These are phyloP conservation scores for Colletotrichum coccodes DNA, from an alignment of 2,329 filamentous ascomycete species.

Conservation along the genomic window DNA sequence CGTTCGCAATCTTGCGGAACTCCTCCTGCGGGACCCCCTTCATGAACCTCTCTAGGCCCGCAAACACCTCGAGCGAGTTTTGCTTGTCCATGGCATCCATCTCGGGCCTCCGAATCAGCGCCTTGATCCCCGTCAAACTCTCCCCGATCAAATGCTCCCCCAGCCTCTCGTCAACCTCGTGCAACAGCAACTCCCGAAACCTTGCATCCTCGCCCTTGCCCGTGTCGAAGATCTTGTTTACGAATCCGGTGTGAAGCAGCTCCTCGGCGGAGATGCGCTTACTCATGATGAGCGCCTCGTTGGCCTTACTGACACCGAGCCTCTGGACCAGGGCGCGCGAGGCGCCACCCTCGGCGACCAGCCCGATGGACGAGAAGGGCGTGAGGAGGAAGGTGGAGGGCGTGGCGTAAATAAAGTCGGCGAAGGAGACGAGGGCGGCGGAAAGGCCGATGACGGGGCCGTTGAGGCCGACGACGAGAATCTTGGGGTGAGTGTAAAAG, in stretches of 20 bases:
- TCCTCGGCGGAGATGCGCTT: constrained; percentile 79
- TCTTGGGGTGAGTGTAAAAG: constrained; percentile 94
- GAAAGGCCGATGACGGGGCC: constrained; percentile 90
- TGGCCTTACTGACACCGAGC: constrained; percentile 83
- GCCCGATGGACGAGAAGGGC: constrained; percentile 88
- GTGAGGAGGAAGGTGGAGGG: constrained; percentile 88
- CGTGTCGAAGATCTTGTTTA: constrained; percentile 80
- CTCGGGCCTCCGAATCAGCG: constrained; percentile 79
- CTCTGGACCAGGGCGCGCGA: constrained; percentile 82
- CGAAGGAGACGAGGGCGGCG: constrained; percentile 83
- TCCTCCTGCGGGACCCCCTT: constrained; percentile 86
- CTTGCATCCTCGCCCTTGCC: constrained; percentile 70
- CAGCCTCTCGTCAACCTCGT: constrained; percentile 83
- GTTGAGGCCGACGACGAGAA: constrained; percentile 91
- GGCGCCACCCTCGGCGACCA: constrained; percentile 89
- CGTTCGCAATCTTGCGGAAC: constrained; percentile 84
- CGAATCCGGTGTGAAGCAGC: constrained; percentile 80
- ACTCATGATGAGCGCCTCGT: constrained; percentile 94
- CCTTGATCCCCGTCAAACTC: constrained; percentile 86
- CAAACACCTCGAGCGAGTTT: constrained; percentile 87
- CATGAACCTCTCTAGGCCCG: constrained; percentile 83
- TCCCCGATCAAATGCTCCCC: constrained; percentile 83
- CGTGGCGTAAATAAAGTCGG: constrained; percentile 91
- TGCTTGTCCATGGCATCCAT: constrained; percentile 78
- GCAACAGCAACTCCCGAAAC: constrained; percentile 78